Percentiles rank a stretch among this genome's conserved stretches.
These are phyloP conservation scores for Rhodosporidiobolus sp. DNA, from an alignment of 768 basidiomycete species.

Conservation along the genomic window DNA sequence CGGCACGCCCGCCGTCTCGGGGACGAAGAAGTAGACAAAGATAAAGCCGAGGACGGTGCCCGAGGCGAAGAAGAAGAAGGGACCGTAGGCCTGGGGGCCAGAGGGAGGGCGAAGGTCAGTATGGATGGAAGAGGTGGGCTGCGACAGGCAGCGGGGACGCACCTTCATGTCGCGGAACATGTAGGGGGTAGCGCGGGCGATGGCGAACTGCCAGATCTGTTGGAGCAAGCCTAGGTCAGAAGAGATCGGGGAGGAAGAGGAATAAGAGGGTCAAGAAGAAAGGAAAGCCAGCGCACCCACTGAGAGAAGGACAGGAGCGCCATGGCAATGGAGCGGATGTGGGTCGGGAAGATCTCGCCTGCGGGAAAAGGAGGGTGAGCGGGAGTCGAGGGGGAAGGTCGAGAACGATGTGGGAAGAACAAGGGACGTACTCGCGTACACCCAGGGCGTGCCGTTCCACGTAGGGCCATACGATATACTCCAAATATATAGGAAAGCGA, in stretches of 20 bases:
- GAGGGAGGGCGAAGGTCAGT: too few relatives aligned
- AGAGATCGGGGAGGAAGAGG: too few relatives aligned
- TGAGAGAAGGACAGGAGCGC: background rate
- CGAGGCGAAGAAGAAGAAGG: background rate
- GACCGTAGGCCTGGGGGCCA: background rate
- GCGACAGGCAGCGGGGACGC: too few relatives aligned
- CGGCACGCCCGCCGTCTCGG: constrained; percentile 52
- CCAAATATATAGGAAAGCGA: constrained; percentile 39
- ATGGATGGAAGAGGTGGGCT: too few relatives aligned
- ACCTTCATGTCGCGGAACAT: background rate
- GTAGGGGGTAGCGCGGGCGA: background rate
- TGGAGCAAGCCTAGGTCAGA: background rate
- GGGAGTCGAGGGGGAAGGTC: too few relatives aligned
- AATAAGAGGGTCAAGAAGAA: constrained; percentile 7
- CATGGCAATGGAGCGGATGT: background rate
- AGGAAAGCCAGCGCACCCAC: background rate
- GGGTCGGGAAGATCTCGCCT: background rate
- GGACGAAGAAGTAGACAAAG: constrained; percentile 55
- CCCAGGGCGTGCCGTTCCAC: background rate
- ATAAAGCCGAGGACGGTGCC: background rate
- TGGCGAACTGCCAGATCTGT: background rate
- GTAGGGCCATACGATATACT: constrained; percentile 46
- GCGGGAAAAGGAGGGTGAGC: too few relatives aligned
- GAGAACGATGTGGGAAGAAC: too few relatives aligned
- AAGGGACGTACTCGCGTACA: background rate